A percentile compares a stretch with the other conserved stretches of the same genome.
Conservation (phyloP, 2,329 filamentous ascomycete species). For the Ceratocystis cacaofunesta region DNA sequence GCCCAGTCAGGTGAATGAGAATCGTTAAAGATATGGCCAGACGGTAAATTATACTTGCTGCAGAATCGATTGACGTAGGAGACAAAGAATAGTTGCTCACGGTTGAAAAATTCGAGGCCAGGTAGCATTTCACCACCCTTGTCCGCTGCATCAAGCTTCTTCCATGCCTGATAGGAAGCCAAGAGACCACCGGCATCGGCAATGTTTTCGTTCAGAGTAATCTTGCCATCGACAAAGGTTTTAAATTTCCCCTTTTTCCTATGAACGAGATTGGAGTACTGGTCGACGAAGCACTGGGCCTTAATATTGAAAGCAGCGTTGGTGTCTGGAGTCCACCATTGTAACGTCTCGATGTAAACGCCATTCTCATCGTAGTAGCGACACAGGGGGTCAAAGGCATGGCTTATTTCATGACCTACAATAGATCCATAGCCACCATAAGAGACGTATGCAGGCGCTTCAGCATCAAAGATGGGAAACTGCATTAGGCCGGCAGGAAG, state of each 20-base stretch:
- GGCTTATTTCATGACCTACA: slow-evolving; percentile 53
- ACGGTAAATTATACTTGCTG: slow-evolving; percentile 44
- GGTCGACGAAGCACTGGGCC: slow-evolving; percentile 51
- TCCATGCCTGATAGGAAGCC: slow-evolving; percentile 51
- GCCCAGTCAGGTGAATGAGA: slow-evolving; percentile 50
- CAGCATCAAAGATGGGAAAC: slow-evolving; percentile 47
- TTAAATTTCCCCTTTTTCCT: slow-evolving; percentile 22
- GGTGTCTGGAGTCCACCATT: slow-evolving; percentile 50
- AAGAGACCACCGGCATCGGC: slow-evolving; percentile 54
- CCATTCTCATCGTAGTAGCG: slow-evolving; percentile 50
- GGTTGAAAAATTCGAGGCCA: slow-evolving; percentile 45
- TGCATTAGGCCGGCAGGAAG: slow-evolving; percentile 59
- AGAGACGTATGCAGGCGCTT: slow-evolving; percentile 47
- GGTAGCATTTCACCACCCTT: slow-evolving; percentile 41
- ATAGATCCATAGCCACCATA: slow-evolving; percentile 57
- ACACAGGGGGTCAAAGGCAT: slow-evolving; percentile 58
- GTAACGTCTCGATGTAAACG: slow-evolving; percentile 36
- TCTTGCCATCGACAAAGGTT: slow-evolving; percentile 47
- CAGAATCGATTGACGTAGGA: slow-evolving; percentile 53
- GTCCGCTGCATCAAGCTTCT: slow-evolving; percentile 34
- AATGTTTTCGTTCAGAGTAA: slow-evolving; percentile 56
- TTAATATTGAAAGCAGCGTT: slow-evolving; percentile 42
- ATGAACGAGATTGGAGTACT: slow-evolving; percentile 33
- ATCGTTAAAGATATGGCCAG: slow-evolving; percentile 44
- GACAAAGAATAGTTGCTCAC: slow-evolving; percentile 57